Percentiles rank a stretch among this genome's conserved stretches.
These are phyloP conservation scores for Rutstroemia sp. DNA, from an alignment of 2,329 filamentous ascomycete genomes.

Conservation along the genomic window DNA sequence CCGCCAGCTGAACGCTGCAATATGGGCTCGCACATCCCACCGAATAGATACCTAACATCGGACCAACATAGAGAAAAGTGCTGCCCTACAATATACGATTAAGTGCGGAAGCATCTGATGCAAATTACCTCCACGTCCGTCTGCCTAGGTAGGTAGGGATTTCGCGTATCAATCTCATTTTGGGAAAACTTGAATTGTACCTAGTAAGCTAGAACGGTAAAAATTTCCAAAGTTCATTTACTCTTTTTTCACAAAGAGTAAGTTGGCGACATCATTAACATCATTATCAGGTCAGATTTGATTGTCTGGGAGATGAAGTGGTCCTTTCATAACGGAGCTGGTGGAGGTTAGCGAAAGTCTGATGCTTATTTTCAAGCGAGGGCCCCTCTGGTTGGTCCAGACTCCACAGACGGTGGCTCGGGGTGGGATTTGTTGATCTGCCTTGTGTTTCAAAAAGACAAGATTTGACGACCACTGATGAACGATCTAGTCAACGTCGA, in stretches of 20 bases:
- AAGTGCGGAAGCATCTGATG: no score
- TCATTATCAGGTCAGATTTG: conserved; percentile 3
- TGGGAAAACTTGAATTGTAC: background rate
- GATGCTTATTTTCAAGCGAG: conserved; percentile 8
- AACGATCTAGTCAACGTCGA: conserved; percentile 8
- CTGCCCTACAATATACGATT: no score
- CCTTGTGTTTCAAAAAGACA: conserved; percentile 17
- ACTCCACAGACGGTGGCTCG: background rate
- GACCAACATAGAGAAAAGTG: no score
- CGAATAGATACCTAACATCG: no score
- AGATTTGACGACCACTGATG: conserved; percentile 15
- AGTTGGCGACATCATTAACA: background rate
- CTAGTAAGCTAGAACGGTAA: background rate
- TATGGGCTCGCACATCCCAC: no score
- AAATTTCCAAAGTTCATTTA: background rate
- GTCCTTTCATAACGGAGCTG: conserved; percentile 20
- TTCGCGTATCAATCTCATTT: no score
- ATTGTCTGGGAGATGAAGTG: conserved; percentile 14
- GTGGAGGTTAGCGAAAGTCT: conserved; percentile 6
- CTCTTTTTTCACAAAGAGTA: background rate
- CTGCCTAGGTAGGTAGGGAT: no score
- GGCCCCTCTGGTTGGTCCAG: conserved; percentile 8
- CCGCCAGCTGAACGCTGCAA: no score
- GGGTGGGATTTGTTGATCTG: conserved; percentile 7
- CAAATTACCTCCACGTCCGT: no score